These are phyloP conservation scores for Stylonectria norvegica DNA, from an alignment of 2,329 filamentous ascomycete genomes.

Conservation along the genomic window DNA sequence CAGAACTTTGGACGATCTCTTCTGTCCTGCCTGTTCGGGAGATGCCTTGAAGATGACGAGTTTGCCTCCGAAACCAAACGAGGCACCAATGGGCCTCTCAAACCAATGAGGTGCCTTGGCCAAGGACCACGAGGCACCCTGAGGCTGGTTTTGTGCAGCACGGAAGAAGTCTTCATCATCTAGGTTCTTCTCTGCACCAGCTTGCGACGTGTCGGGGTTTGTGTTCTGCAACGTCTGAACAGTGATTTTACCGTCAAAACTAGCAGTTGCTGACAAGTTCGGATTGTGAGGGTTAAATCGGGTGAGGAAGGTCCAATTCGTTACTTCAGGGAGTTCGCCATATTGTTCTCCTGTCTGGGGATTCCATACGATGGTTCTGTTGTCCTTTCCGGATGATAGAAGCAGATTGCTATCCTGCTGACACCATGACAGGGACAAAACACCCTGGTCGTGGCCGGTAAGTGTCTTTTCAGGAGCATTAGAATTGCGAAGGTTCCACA, in stretches of 20 bases:
- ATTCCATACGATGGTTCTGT: slow-evolving; percentile 94
- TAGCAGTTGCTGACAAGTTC: slow-evolving; percentile 86
- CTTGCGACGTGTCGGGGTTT: slow-evolving; percentile 69
- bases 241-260: slow-evolving; percentile 94
- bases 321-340: slow-evolving; percentile 93
- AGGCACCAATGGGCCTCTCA: slow-evolving; percentile 76
- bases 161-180: slow-evolving; percentile 97
- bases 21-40: slow-evolving; percentile 58
- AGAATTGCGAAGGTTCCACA: slow-evolving; percentile 96
- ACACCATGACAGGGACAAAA: slow-evolving; percentile 95
- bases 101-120: slow-evolving; percentile 86
- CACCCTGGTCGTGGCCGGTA: slow-evolving; percentile 88
- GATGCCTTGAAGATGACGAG: slow-evolving; percentile 70
- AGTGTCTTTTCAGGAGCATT: slow-evolving; percentile 88
- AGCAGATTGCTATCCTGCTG: slow-evolving; percentile 83
- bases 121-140: slow-evolving; percentile 84
- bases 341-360: slow-evolving; percentile 82
- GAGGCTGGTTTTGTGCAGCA: slow-evolving; percentile 86
- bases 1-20: slow-evolving; percentile 68
- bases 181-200: slow-evolving; percentile 62
- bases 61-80: slow-evolving; percentile 95
- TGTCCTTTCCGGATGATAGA: slow-evolving; percentile 94
- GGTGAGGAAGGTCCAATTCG: slow-evolving; percentile 99
- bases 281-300: slow-evolving; percentile 93
- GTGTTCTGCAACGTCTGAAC: slow-evolving; percentile 94